These are phyloP conservation scores for Tolypocladium paradoxum DNA, from an alignment of 2,329 filamentous ascomycete genomes.

Conservation along the genomic window DNA sequence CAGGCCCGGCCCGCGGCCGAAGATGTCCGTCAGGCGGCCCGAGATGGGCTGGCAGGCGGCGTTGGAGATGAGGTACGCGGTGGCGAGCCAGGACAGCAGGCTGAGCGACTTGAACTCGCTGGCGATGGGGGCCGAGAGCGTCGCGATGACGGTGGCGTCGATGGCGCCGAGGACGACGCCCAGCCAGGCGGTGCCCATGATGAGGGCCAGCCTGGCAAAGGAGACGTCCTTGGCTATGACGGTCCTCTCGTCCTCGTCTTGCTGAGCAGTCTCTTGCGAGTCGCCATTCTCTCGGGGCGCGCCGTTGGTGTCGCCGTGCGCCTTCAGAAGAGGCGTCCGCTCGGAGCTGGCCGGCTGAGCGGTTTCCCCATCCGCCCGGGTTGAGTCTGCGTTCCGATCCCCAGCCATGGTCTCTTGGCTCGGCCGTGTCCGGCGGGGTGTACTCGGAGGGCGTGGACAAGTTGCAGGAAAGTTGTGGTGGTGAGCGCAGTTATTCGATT, in stretches of 20 bases:
- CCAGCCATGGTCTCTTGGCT: background rate
- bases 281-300: background rate
- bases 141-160: slow-evolving; percentile 78
- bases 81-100: slow-evolving; percentile 78
- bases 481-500: too few species aligned
- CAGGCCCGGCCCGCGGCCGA: slow-evolving; percentile 66
- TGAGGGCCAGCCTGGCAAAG: slow-evolving; percentile 37
- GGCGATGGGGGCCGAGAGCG: slow-evolving; percentile 72
- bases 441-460: background rate
- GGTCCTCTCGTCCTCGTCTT: slow-evolving; percentile 30
- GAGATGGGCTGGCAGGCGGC: slow-evolving; percentile 78
- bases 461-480: background rate
- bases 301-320: background rate
- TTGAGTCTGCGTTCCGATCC: background rate
- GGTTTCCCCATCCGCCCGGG: background rate
- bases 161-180: slow-evolving; percentile 55
- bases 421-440: background rate
- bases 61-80: slow-evolving; percentile 80
- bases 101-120: slow-evolving; percentile 73
- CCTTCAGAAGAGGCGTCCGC: background rate
- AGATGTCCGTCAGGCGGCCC: slow-evolving; percentile 80
- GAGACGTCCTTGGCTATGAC: slow-evolving; percentile 39
- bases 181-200: slow-evolving; percentile 44
- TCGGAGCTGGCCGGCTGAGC: background rate
- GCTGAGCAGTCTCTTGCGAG: background rate